Base-by-base conservation (phyloP, 208 protist genomes). In the Crithidia acanthocephali region DNA sequence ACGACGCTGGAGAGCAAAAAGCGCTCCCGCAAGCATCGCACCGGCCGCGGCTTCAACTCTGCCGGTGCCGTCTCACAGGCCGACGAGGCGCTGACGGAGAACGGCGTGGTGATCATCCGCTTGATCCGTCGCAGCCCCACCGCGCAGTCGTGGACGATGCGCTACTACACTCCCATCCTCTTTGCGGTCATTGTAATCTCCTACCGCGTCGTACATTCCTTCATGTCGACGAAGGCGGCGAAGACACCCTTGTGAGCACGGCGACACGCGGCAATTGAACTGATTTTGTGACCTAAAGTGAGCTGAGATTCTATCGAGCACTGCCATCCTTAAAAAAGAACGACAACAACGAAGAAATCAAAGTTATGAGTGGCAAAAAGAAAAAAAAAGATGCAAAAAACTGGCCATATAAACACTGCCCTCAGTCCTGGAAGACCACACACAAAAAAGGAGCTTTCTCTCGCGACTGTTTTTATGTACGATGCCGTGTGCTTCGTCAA, bases 131-230 rank as follows among this genome's bases (percentile, higher is more conserved):
- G 66, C 45, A 62, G 28, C 44, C 33, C 22, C 18, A 16, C 66
- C 18, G 16, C 45, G 27, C 30, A 51, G 33, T 48, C 72, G 32
- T 78, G 72, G 72, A 42, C 32, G 2, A 9, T 63, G 33, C 64
- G 72, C 35, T 78, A 72, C 65, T 68, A 78, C 72, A 62, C 72
- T 4, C 48, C 50, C 1, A 62, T 78, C 11, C 6, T 76, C 58
- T 85, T 85, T 32, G 55, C 67, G 22, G 71, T 30, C 30, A 66
- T 85, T 30, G 74, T 85, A 3, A 68, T 78, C n/a, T 10, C 47
- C n/a, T 78, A 68, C 56, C 72, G 72, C 48, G 35, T 72, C 1
- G 72, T 68, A 30, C 65, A 72, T 37, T 55, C 72, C 13, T 78
- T 78, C 22, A 56, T 55, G 16, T 60, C 65, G 22, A 25, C 65